Evolutionary conservation across 176 grass and related monocot species (phyloP).

Genomic region (Puya raimondii): DNA sequence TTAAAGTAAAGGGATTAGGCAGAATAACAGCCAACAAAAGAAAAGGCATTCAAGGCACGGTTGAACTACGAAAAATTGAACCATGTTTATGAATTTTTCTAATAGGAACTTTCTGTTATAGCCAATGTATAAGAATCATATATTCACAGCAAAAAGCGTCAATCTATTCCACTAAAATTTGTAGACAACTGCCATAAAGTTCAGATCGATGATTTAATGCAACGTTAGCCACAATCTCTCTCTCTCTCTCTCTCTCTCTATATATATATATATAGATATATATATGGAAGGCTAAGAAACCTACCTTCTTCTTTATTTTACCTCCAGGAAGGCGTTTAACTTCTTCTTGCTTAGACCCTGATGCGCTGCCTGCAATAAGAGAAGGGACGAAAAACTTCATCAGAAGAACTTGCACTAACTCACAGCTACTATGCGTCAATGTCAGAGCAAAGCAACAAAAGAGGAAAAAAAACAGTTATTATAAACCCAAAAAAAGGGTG

Average conservation of each 20-base stretch:
- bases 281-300: background rate
- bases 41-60: background rate
- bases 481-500: too few species aligned
- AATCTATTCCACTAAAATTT: too few species aligned
- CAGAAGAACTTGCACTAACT: background rate
- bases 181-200: background rate
- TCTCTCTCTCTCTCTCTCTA: too few species aligned
- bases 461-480: background rate
- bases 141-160: too few species aligned
- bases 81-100: background rate
- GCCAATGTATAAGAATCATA: background rate
- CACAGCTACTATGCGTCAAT: background rate
- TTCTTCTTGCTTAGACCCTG: conserved; percentile 63
- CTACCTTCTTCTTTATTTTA: conserved; percentile 95
- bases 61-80: background rate
- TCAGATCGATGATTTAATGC: background rate
- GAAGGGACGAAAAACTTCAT: background rate
- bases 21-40: too few species aligned
- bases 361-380: conserved; percentile 48
- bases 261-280: background rate
- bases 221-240: background rate
- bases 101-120: background rate
- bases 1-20: too few species aligned
- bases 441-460: conserved; percentile 4
- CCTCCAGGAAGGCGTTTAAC: conserved; percentile 92